These are phyloP conservation scores for Vitellaria paradoxa DNA, from an alignment of 179 eudicot species.

Conservation along the genomic window DNA sequence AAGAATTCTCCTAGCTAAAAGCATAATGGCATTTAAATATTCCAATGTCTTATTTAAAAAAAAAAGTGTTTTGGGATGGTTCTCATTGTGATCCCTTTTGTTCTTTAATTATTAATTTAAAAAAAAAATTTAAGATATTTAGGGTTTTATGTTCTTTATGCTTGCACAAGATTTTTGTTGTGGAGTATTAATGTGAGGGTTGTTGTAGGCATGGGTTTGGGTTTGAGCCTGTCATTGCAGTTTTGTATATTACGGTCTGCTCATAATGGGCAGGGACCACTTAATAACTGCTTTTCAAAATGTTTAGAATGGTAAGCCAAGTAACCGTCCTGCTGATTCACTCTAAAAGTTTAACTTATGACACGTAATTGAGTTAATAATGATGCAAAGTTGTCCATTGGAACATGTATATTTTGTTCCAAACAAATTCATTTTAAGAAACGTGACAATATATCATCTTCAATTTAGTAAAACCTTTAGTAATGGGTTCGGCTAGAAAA, in stretches of 20 bases:
- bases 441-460: neutral
- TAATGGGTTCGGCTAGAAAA: too few species aligned
- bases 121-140: neutral
- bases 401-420: too few species aligned
- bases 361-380: neutral
- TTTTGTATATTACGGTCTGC: neutral
- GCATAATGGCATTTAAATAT: too few species aligned
- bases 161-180: neutral
- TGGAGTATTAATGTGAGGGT: neutral
- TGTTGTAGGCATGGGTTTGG: neutral
- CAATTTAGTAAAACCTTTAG: too few species aligned
- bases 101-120: neutral
- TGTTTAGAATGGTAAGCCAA: neutral
- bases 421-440: too few species aligned
- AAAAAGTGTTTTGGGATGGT: neutral
- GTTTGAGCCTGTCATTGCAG: neutral
- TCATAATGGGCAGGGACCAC: neutral
- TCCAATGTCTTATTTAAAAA: too few species aligned
- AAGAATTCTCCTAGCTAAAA: too few species aligned
- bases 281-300: neutral
- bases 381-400: neutral
- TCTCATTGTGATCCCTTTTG: neutral
- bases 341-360: neutral
- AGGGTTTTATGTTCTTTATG: neutral
- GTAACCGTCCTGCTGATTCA: neutral